phyloP scores from a whole-genome alignment of 164 flowering plant genomes.

The Warburgia ugandensis region DNA sequence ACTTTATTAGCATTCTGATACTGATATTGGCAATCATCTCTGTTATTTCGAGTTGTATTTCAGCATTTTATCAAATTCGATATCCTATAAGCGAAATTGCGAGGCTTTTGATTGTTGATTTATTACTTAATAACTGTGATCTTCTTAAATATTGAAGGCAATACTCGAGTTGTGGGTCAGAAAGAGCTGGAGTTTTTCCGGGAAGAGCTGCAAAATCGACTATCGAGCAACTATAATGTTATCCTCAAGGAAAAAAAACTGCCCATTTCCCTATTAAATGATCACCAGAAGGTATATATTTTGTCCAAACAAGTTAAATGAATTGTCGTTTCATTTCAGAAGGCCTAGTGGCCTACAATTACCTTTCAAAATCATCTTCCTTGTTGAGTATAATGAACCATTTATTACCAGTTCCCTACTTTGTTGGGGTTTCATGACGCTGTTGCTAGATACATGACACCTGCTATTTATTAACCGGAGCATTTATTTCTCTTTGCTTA shows the following conservation, averaged over 20 bases:
- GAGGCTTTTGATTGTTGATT: too few species aligned
- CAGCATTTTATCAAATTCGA: too few species aligned
- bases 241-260: slow-evolving; percentile 76
- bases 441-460: too few species aligned
- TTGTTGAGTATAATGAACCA: background rate
- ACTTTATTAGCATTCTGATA: too few species aligned
- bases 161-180: slow-evolving; percentile 79
- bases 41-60: too few species aligned
- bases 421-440: too few species aligned
- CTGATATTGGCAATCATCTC: too few species aligned
- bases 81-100: too few species aligned
- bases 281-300: slow-evolving; percentile 66
- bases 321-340: background rate
- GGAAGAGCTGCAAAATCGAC: slow-evolving; percentile 60
- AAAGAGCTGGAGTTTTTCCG: slow-evolving; percentile 81
- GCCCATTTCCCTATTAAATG: slow-evolving; percentile 81
- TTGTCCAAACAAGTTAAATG: background rate
- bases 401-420: background rate
- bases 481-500: slow-evolving; percentile 7
- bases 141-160: slow-evolving; percentile 34
- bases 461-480: background rate
- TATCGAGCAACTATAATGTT: slow-evolving; percentile 82
- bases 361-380: too few species aligned
- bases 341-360: too few species aligned
- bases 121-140: too few species aligned